Percentiles rank a stretch among this genome's conserved stretches.
Conservation (phyloP, 129 eudicot species). For the Solidago caesia region DNA sequence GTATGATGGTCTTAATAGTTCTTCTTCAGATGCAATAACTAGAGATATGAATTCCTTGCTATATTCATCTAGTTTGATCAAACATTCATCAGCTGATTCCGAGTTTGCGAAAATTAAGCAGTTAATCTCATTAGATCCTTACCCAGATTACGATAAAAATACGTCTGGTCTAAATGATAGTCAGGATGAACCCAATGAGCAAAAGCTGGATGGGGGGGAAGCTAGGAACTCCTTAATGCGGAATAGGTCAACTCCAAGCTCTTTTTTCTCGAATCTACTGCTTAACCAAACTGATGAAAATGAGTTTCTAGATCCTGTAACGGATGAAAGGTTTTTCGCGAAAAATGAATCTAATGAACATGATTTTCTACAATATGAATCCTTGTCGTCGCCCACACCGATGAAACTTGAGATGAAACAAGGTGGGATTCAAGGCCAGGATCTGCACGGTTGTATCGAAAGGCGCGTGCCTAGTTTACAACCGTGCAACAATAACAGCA, state of each 20-base stretch:
- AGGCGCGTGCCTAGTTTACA: conserved; percentile 28
- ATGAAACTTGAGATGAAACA: conserved; percentile 34
- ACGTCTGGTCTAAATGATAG: neutral
- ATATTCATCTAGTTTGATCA: conserved; percentile 45
- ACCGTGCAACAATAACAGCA: neutral
- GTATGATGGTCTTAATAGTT: conserved; percentile 36
- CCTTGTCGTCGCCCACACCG: neutral
- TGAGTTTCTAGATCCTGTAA: conserved; percentile 31
- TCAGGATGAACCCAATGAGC: neutral
- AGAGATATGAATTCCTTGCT: conserved; percentile 49
- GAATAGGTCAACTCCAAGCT: conserved; percentile 70
- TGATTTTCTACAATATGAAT: conserved; percentile 24
- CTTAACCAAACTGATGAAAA: conserved; percentile 32
- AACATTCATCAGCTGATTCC: conserved; percentile 37
- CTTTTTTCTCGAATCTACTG: conserved; percentile 50
- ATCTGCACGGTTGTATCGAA: neutral
- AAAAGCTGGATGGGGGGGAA: too few relatives aligned
- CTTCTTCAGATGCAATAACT: conserved; percentile 46
- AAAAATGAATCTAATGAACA: conserved; percentile 30
- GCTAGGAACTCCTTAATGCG: conserved; percentile 34
- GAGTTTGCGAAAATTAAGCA: conserved; percentile 49
- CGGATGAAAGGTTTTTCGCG: conserved; percentile 33
- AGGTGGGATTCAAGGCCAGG: conserved; percentile 14
- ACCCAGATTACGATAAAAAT: conserved; percentile 19
- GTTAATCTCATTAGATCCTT: conserved; percentile 43